Base-by-base conservation (phyloP, 768 basidiomycete genomes). In the Royoungia palumana region DNA sequence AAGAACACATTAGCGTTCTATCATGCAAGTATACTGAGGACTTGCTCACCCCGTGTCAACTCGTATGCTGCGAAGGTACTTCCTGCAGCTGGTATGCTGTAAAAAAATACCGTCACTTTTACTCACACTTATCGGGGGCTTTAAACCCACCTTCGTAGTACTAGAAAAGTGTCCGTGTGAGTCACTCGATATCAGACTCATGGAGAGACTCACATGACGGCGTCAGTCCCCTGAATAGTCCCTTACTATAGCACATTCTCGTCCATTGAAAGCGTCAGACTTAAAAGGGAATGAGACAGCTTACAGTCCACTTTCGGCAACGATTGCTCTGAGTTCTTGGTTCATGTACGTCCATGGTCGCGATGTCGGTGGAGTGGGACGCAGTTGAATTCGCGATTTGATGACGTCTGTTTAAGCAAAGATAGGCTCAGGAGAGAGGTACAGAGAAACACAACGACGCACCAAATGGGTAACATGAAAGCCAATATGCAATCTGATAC, bases 41-140 rank as follows among this genome's bases (percentile, higher is more conserved):
- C 12, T 22, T 5, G 58, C 77, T 47, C 44, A 83, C 85, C 85
- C 72, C 89, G 71, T 0, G 85, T 89, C 22, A 94, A 61, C 65
- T 96, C 93, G 60, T 87, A 96, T 0, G 88, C 87, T 11, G 89
- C 85, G 56, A 96, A 95, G 4, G 94, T 96, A 56, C 85, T 84
- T 36, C 82, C 94, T 12, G 92, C 93, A 6, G 94, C 89, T 13
- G 94, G 94, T 59, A 94, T 91, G 67, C 91, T 92, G 44, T 32
- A 16, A 41, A 28, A n/a, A 3, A 40, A 41, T 1, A 42, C 4
- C 11, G 12, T 50, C 19, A 40, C 6, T 7, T 32, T 4, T 21
- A 19, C 2, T 41, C 25, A 28, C n/a, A 44, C 0, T 25, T 13
- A 25, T 2, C 6, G 4, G 35, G 9, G 10, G 12, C 16, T 25